phyloP scores from a whole-genome alignment of 495 filamentous ascomycete species.

The Neurospora intermedia region DNA sequence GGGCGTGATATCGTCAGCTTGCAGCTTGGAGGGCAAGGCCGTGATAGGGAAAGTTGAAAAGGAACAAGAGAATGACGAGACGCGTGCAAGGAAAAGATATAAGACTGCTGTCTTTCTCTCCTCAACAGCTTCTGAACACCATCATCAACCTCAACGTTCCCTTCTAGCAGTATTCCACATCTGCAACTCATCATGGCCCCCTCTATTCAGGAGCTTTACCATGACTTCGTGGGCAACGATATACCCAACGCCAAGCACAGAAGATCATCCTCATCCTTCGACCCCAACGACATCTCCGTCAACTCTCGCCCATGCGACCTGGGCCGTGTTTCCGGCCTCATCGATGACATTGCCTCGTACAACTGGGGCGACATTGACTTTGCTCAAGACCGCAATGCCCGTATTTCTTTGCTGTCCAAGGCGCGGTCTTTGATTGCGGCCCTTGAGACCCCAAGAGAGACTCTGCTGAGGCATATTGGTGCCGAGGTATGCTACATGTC shows the following conservation, averaged over 20 bases:
- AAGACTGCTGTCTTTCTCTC: not conserved
- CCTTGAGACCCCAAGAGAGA: slow-evolving; percentile 27
- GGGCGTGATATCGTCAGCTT: not conserved
- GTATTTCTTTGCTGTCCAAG: slow-evolving; percentile 14
- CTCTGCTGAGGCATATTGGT: slow-evolving; percentile 24
- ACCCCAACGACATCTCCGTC: slow-evolving; percentile 9
- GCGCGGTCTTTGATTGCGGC: slow-evolving; percentile 17
- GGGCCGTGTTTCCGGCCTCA: slow-evolving; percentile 5
- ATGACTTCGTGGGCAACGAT: not conserved
- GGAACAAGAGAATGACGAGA: not conserved
- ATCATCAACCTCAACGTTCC: not conserved
- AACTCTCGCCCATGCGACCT: slow-evolving; percentile 6
- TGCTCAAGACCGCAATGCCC: slow-evolving; percentile 2
- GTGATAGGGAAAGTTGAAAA: not conserved
- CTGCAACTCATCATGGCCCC: not conserved
- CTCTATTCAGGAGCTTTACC: not conserved
- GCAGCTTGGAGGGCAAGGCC: not conserved
- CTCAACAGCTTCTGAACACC: not conserved
- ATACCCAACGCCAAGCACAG: not conserved
- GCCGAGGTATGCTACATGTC: slow-evolving; percentile 13
- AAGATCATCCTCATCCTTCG: not conserved
- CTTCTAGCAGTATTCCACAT: not conserved
- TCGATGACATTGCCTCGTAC: slow-evolving; percentile 9
- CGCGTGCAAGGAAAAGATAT: not conserved
- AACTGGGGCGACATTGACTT: not conserved